Base-by-base conservation (phyloP, 352 stramenopile species). In the Lagenidium giganteum region DNA sequence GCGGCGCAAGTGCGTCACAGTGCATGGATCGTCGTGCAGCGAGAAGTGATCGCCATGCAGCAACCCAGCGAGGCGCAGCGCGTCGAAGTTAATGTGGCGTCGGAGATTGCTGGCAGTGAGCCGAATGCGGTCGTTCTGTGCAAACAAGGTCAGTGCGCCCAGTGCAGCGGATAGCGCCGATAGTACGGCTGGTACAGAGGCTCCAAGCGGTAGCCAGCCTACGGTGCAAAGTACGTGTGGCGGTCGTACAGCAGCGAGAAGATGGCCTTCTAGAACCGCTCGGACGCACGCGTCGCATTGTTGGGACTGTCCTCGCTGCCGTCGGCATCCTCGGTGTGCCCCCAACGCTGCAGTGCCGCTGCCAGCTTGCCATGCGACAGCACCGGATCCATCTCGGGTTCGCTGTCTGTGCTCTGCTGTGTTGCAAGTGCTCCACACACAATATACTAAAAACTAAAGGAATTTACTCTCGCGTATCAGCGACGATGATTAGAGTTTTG, bases 71-170 rank as follows among this genome's bases (percentile, higher is more conserved):
- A 51, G 64, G 35, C 70, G 43, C 4, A 87, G 38, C 24, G 71
- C 70, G n/a, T 87, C 69, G 13, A 57, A 50, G 35, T 81, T 81
- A 37, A 87, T 70, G 45, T 87, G 74, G 0, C 71, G 67, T n/a
- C 70, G 61, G 2, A 87, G 55, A 14, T 82, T 87, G 11, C 69
- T 50, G 36, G 59, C 55, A 2, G 62, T 64, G 1, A 87, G 57
- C n/a, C 74, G 69, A 47, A 87, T 81, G 12, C 74, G 69, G 36
- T 87, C 74, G 33, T 82, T 82, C 39, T 83, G 71, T 2, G 67
- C 68, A 26, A 87, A 87, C 24, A 87, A 30, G n/a, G 74, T 84
- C 38, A 68, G 36, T 47, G 31, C 2, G 55, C 62, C 71, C 71
- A 84, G 14, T 73, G 51, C 29, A 82, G 60, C 21, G 73, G 65